Evolutionary conservation across 2,329 filamentous ascomycete genomes (phyloP), one percentile per base, ranked within the genome.

Genomic region (Plenodomus tracheiphilus): DNA sequence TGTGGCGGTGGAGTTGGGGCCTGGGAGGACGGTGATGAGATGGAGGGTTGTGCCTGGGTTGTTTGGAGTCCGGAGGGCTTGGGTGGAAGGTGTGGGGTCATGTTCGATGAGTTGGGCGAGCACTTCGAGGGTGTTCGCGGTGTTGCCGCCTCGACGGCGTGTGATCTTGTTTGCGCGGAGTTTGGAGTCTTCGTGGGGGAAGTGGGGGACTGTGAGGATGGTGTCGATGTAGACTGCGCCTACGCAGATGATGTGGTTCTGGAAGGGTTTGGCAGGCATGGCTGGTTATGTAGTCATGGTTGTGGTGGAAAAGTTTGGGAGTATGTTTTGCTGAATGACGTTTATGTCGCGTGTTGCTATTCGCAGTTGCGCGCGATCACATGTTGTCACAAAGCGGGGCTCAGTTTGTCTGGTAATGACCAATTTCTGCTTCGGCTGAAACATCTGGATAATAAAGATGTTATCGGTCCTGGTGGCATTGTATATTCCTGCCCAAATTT

Each of bases 201-300:
- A 90, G 62, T 83, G 74, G 2, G 85, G 82, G 28, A 89, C 80
- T 53, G 85, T 88, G 65, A 53, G 37, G 17, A 89, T 86, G 1
- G 85, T 89, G 69, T 89, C 86, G 32, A 88, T 72, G 71, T 89
- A 89, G 58, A 85, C 86, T 20, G 85, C 85, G 18, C 86, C 86
- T 38, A 87, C 77, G 39, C 85, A 80, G 43, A 88, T 74, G 52
- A 89, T 75, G 56, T 83, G 80, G 71, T 78, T 58, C 2, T 35
- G n/a, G n/a, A n/a, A n/a, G n/a, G n/a, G n/a, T n/a, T n/a, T n/a
- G n/a, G n/a, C n/a, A n/a, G n/a, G n/a, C n/a, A n/a, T n/a, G n/a
- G n/a, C n/a, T n/a, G n/a, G n/a, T n/a, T n/a, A 39, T 34, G 34
- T 35, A 20, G 41, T 35, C 8, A 30, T 22, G 21, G 20, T 51